Evolutionary conservation across 2,329 filamentous ascomycete species (phyloP), one percentile per base, ranked within the genome.

Genomic region (Cordyceps militaris): DNA sequence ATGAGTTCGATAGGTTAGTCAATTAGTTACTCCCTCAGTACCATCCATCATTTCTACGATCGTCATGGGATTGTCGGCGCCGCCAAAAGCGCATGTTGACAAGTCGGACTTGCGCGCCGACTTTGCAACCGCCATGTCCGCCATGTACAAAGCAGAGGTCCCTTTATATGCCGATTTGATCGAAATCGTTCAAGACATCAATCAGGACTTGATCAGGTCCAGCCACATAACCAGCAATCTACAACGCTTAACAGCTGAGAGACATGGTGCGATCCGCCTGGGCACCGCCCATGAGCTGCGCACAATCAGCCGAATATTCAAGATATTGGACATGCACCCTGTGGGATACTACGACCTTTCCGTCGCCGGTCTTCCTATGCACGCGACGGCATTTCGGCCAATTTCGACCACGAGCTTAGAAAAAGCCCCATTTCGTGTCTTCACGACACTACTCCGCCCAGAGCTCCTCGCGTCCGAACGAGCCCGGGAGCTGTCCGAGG

Each of bases 291-390:
- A 71, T 10, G 78, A 81, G 60, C 65, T 80, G 11, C 61, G 64
- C 4, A 75, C 69, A 1, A 71, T 79, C 44, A 57, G 68, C 1
- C 72, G 76, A 9, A 63, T 81, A 28, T 79, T 81, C 58, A 67
- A 69, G 0, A 58, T 80, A 2, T 66, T 81, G 57, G 76, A 74
- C 5, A 75, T 81, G 72, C 63, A 73, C 23, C 71, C 79, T 0
- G 77, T 81, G 0, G 78, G 77, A 0, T 80, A 81, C 62, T 81
- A 81, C 59, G 77, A 82, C 56, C 69, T 81, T 0, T 73, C 71
- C 0, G 63, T 72, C 0, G 77, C 74, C 3, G 73, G 73, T 0
- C 67, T 82, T 14, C 79, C 79, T 0, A 73, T 81, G 65, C 77
- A 81, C 56, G 77, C 77, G 1, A 81, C 79, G 0, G 76, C 73